phyloP scores from a whole-genome alignment of 2,329 filamentous ascomycete species.

The Aureobasidium vineae region DNA sequence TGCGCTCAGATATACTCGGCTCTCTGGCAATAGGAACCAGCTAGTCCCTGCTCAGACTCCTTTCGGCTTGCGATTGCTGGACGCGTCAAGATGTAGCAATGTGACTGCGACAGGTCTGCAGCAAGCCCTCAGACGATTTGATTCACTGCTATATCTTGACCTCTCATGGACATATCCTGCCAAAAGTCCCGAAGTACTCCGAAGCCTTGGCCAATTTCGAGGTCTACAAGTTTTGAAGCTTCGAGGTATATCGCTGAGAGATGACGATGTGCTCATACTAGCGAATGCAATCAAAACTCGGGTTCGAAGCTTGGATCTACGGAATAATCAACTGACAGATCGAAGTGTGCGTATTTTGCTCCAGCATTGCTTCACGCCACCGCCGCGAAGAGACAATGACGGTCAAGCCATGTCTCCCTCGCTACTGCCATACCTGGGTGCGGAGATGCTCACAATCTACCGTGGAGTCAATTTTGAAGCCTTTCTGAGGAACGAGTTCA shows the following conservation, averaged over 20 bases:
- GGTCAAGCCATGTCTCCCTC: slow-evolving; percentile 29
- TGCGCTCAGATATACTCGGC: slow-evolving; percentile 43
- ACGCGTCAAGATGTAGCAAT: slow-evolving; percentile 58
- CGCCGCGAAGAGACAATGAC: slow-evolving; percentile 20
- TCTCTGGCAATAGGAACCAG: background rate
- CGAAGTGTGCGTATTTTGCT: slow-evolving; percentile 53
- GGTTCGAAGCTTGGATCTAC: slow-evolving; percentile 57
- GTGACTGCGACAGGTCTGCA: slow-evolving; percentile 56
- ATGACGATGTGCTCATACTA: slow-evolving; percentile 54
- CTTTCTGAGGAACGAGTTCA: slow-evolving; percentile 51
- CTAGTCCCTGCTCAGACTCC: slow-evolving; percentile 24
- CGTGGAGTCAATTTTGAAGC: slow-evolving; percentile 52
- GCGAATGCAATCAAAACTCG: slow-evolving; percentile 52
- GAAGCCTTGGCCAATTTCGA: slow-evolving; percentile 47
- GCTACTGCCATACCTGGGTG: slow-evolving; percentile 41
- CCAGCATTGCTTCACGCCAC: slow-evolving; percentile 48
- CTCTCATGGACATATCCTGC: slow-evolving; percentile 49
- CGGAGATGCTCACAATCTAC: slow-evolving; percentile 43
- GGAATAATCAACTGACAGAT: slow-evolving; percentile 59
- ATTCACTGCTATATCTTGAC: slow-evolving; percentile 57
- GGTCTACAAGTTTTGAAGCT: slow-evolving; percentile 59
- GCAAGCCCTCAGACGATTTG: slow-evolving; percentile 54
- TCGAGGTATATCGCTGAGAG: slow-evolving; percentile 53
- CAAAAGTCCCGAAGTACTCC: slow-evolving; percentile 44
- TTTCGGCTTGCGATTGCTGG: slow-evolving; percentile 55